Evolutionary conservation across 331 rosid genomes (phyloP).

Genomic region (Cydonia oblonga): DNA sequence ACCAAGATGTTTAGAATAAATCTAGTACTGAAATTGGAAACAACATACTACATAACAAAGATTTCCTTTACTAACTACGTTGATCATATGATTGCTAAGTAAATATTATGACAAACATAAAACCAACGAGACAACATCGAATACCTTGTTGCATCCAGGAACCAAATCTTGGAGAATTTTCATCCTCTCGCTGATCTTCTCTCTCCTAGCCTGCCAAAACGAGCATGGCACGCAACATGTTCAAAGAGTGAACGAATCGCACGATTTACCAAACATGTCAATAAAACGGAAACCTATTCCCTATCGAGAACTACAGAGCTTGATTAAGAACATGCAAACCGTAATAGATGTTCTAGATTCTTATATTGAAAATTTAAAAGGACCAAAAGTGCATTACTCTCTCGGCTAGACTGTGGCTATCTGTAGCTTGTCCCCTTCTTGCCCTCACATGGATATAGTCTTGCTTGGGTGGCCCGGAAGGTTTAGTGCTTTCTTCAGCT

Average conservation of each 20-base stretch:
- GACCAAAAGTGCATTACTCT: constrained; percentile 42
- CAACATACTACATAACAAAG: not conserved
- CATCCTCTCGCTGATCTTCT: constrained; percentile 90
- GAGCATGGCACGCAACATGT: not conserved
- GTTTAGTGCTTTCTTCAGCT: constrained; percentile 32
- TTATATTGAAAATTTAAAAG: not conserved
- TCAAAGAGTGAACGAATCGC: not conserved
- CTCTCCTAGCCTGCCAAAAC: constrained; percentile 83
- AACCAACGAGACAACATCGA: not conserved
- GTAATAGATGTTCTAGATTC: not conserved
- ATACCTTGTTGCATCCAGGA: constrained; percentile 93
- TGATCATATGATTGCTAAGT: not conserved
- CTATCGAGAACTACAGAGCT: constrained; percentile 10
- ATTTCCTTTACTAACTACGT: not conserved
- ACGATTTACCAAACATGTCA: not conserved
- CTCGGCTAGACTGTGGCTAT: constrained; percentile 92
- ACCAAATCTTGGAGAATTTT: constrained; percentile 78
- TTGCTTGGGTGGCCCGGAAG: constrained; percentile 58
- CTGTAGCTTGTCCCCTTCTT: constrained; percentile 98
- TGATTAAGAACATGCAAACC: not conserved
- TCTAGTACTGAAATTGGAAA: not conserved
- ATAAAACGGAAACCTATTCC: not conserved
- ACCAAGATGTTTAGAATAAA: not conserved
- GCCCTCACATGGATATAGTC: constrained; percentile 95
- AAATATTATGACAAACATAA: not conserved